Evolutionary conservation across 192 early-diverging fungal species (phyloP).

Genomic region (Hyaloraphidium curvatum): DNA sequence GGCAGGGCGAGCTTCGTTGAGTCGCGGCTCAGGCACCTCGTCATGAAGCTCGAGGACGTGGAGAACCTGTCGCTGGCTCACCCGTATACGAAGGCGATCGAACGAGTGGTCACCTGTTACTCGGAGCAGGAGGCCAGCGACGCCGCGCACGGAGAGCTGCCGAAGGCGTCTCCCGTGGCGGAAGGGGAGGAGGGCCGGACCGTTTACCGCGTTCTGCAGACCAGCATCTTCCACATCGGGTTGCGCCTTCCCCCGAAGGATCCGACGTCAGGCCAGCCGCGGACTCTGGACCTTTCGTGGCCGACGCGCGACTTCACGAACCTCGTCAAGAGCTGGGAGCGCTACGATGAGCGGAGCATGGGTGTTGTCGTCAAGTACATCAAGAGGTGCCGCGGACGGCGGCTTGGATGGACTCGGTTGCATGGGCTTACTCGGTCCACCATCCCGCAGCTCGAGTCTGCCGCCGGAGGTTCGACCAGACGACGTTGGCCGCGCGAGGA

Average conservation of each 20-base stretch:
- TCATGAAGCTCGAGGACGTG: slow-evolving; percentile 60
- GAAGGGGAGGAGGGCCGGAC: neutral
- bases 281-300: slow-evolving; percentile 56
- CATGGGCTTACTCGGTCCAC: too few relatives aligned
- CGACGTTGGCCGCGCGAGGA: too few relatives aligned
- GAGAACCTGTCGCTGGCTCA: slow-evolving; percentile 54
- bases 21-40: slow-evolving; percentile 69
- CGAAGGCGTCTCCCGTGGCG: slow-evolving; percentile 3
- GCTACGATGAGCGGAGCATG: slow-evolving; percentile 47
- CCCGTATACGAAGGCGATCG: slow-evolving; percentile 77
- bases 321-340: slow-evolving; percentile 63
- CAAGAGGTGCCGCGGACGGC: slow-evolving; percentile 35
- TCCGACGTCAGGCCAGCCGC: slow-evolving; percentile 24
- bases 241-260: slow-evolving; percentile 40
- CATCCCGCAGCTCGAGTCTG: too few relatives aligned
- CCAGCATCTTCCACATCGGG: slow-evolving; percentile 81
- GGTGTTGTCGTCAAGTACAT: slow-evolving; percentile 38
- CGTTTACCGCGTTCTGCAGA: slow-evolving; percentile 27
- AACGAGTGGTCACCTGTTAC: slow-evolving; percentile 39
- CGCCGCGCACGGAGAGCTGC: slow-evolving; percentile 42
- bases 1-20: slow-evolving; percentile 73
- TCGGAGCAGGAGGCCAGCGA: slow-evolving; percentile 45
- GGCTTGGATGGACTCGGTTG: too few relatives aligned
- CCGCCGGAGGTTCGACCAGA: too few relatives aligned
- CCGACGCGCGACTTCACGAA: slow-evolving; percentile 67